A percentile compares a stretch with the other conserved stretches of the same genome.
phyloP scores from a whole-genome alignment of 2,329 filamentous ascomycete genomes.

The Emydomyces testavorans region DNA sequence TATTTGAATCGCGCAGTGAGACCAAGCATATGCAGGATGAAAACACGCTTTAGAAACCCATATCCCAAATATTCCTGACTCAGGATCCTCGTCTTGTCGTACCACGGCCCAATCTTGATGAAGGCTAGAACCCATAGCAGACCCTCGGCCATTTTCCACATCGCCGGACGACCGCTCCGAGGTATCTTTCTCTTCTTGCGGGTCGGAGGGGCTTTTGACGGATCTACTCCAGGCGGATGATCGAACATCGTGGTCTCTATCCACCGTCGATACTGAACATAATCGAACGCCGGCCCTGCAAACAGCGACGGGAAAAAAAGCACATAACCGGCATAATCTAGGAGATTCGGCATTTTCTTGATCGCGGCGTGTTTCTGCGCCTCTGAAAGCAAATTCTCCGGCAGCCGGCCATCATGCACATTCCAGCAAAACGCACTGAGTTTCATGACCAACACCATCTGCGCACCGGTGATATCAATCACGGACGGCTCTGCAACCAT shows the following conservation, averaged over 20 bases:
- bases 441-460: constrained; percentile 99
- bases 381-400: constrained; percentile 68
- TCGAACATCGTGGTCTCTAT: constrained; percentile 93
- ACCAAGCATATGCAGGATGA: constrained; percentile 71
- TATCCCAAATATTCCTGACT: constrained; percentile 56
- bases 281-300: constrained; percentile 87
- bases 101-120: constrained; percentile 58
- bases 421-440: constrained; percentile 96
- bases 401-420: constrained; percentile 77
- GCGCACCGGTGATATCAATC: constrained; percentile 82
- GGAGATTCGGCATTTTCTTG: constrained; percentile 56
- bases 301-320: constrained; percentile 90
- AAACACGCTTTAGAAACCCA: constrained; percentile 60
- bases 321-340: constrained; percentile 83
- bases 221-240: constrained; percentile 66
- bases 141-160: constrained; percentile 61
- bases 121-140: constrained; percentile 70
- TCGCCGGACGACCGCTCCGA: constrained; percentile 74
- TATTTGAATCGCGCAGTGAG: constrained; percentile 81
- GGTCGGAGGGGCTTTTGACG: constrained; percentile 71
- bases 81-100: constrained; percentile 52
- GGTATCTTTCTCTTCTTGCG: constrained; percentile 87
- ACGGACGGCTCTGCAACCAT: constrained; percentile 51
- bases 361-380: constrained; percentile 76
- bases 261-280: constrained; percentile 81